Base-by-base conservation (phyloP, 345 rosid species). In the Sisymbrium irio region DNA sequence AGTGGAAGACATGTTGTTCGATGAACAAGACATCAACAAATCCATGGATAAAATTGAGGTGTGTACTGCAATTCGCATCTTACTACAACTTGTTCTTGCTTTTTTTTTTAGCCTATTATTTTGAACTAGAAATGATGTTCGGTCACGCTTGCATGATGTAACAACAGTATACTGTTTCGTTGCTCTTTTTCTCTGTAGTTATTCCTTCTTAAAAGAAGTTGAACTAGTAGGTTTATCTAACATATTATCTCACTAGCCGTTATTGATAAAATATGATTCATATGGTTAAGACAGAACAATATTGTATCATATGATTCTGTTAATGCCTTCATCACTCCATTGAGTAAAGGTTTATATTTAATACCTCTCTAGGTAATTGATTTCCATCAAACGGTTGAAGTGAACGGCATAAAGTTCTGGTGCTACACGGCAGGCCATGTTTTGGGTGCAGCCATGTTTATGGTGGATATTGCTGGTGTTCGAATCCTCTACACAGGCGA, bases 31-130 rank as follows among this genome's bases (percentile, higher is more conserved):
- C n/a, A n/a, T n/a, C n/a, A n/a, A n/a, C n/a, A n/a, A n/a, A n/a
- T n/a, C n/a, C n/a, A n/a, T n/a, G 99, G 99, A 89, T 63, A 95
- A 83, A 79, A 95, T 95, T 67, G 99, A 95, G 97, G 97, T 88
- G 19, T 14, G 75, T 65, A 18, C 65, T 46, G 25, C 55, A 59
- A 18, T 28, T 9, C 6, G 1, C 9, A 10, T 36, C 53, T 50
- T 25, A 22, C 25, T 15, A 40, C 19, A 2, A 11, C 62, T 19
- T 40, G 5, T 74, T 37, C 14, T 66, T 57, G 18, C 37, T 13
- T 67, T n/a, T n/a, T n/a, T n/a, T n/a, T 32, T 27, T 15, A 35
- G 36, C 55, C 5, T 39, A 27, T 9, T 6, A 50, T 39, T 15
- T 14, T 44, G 55, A 12, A 30, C 41, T 53, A 2, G 62, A 13